These are phyloP conservation scores for Coemansia erecta DNA, from an alignment of 192 early-diverging fungal species.

Conservation along the genomic window DNA sequence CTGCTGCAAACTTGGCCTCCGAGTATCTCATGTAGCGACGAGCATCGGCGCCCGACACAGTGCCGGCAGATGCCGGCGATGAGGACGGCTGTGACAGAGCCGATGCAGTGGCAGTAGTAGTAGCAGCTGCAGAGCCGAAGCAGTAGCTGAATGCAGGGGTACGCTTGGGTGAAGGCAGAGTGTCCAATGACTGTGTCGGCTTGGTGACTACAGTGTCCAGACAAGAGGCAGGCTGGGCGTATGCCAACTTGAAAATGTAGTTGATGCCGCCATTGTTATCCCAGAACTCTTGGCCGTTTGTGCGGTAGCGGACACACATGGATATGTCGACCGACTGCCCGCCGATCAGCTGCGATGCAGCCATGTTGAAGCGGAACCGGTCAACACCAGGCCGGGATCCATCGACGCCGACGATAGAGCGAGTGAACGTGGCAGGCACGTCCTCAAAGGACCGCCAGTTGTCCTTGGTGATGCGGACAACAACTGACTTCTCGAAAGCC, in stretches of 20 bases:
- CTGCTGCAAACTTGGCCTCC: conserved; percentile 31
- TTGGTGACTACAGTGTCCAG: too few relatives aligned
- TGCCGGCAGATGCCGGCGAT: neutral
- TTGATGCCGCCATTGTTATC: conserved; percentile 91
- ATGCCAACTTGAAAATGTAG: conserved; percentile 61
- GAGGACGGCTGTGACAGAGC: neutral
- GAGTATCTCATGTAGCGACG: conserved; percentile 50
- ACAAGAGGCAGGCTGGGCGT: neutral
- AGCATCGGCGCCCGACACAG: conserved; percentile 16
- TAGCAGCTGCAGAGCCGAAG: neutral
- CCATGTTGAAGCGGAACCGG: conserved; percentile 62
- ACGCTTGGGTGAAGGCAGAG: too few relatives aligned
- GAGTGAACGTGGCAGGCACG: conserved; percentile 62
- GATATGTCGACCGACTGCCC: conserved; percentile 16
- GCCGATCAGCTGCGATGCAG: conserved; percentile 44
- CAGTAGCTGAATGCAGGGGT: too few relatives aligned
- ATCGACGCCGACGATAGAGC: conserved; percentile 50
- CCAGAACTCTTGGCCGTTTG: conserved; percentile 77
- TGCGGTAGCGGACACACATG: conserved; percentile 67
- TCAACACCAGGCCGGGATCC: conserved; percentile 56
- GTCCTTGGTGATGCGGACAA: conserved; percentile 73
- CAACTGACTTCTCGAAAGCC: conserved; percentile 77
- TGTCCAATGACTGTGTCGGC: too few relatives aligned
- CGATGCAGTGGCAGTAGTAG: neutral
- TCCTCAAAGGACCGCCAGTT: conserved; percentile 75